These are phyloP conservation scores for Cyberlindnera xylosilytica DNA, from an alignment of 805 yeast species.

Conservation along the genomic window DNA sequence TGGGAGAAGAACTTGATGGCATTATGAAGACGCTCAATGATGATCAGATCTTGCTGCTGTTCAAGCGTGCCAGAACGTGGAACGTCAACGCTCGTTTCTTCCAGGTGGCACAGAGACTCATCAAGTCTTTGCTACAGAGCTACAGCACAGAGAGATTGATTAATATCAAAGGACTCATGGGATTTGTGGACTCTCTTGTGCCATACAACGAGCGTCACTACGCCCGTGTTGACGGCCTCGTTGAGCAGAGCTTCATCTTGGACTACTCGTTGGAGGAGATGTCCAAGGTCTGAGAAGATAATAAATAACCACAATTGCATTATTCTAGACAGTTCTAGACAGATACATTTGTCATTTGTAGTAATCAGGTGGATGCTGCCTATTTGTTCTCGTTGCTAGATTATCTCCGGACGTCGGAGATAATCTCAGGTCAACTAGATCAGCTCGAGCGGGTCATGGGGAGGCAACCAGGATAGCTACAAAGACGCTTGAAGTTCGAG, in stretches of 20 bases:
- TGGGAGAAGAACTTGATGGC: slow-evolving; percentile 54
- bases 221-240: slow-evolving; percentile 67
- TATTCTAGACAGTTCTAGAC: no score
- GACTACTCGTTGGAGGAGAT: slow-evolving; percentile 83
- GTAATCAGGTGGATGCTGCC: no score
- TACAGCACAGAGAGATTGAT: slow-evolving; percentile 54
- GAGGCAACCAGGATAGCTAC: no score
- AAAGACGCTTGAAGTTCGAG: no score
- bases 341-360: no score
- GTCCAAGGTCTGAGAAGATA: slow-evolving; percentile 36
- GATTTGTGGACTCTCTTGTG: slow-evolving; percentile 66
- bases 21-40: slow-evolving; percentile 55
- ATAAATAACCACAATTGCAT: not conserved
- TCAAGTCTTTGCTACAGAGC: slow-evolving; percentile 58
- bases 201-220: slow-evolving; percentile 91
- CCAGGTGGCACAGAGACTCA: slow-evolving; percentile 73
- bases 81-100: slow-evolving; percentile 83
- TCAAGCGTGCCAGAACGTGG: slow-evolving; percentile 90
- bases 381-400: no score
- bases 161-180: slow-evolving; percentile 65
- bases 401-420: no score
- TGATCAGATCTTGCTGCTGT: slow-evolving; percentile 56
- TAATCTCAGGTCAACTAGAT: no score
- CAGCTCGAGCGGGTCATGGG: no score
- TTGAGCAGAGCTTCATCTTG: slow-evolving; percentile 81